Base-by-base conservation (phyloP, 331 rosid species). In the Telfairia occidentalis region DNA sequence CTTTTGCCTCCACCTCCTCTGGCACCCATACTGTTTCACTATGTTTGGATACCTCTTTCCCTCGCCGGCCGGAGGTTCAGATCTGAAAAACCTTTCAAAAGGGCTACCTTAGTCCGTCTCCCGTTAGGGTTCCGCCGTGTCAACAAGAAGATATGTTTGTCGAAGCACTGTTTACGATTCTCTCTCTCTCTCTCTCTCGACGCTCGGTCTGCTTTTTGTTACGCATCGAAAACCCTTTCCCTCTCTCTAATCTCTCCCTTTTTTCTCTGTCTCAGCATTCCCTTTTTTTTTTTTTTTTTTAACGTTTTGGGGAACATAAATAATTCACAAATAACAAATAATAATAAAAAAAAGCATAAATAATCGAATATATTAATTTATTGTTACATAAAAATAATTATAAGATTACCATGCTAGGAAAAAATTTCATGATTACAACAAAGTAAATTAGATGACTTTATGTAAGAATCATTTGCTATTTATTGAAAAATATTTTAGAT, bases 1-100 rank as follows among this genome's bases (percentile, higher is more conserved):
- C 82, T 90, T 82, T 88, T 89, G 57, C 86, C 88, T 32, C 80
- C 93, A 40, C 88, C 90, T 45, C 84, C 88, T 65, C 83, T 85
- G 19, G 87, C 95, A 78, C 94, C 90, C 91, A 89, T 91, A 80
- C 70, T 69, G 43, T 53, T 64, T 54, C 64, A 28, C 77, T 38
- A 72, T 74, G 78, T 72, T 81, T 71, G 74, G 24, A 35, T 66
- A 65, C 30, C 29, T 46, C 78, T 76, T 78, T 74, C 79, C 38
- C 65, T 75, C 71, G 30, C 29, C 52, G 54, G 50, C 75, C 45
- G 29, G 29, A 48, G 28, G 16, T 48, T 81, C 89, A 86, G 98
- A 90, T 93, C 96, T 83, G 81, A 81, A 42, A 53, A 46, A 75
- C 75, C 74, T 24, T 58, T 19, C 35, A 26, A 32, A 76, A 64